Evolutionary conservation across 1,284 basidiomycete genomes (phyloP).

Genomic region (Ustilago trichophora): DNA sequence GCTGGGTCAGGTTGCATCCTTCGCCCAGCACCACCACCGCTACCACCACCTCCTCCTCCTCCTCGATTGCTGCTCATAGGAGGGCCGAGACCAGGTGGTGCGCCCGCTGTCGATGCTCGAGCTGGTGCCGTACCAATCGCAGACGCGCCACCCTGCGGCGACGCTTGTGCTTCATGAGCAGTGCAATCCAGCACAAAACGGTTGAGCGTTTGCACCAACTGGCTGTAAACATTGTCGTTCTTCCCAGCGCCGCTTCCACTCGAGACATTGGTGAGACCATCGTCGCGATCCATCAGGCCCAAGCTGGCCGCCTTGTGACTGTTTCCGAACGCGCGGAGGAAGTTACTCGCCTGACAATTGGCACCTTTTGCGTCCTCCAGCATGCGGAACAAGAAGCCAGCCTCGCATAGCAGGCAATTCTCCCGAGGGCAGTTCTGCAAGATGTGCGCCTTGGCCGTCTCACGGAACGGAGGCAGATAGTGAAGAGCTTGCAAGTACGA

Average conservation of each 20-base stretch:
- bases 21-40: constrained; percentile 9
- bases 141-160: neutral
- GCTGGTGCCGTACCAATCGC: neutral
- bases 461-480: constrained; percentile 80
- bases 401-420: constrained; percentile 91
- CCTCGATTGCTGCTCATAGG: constrained; percentile 36
- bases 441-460: constrained; percentile 88
- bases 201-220: constrained; percentile 93
- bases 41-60: too few relatives aligned
- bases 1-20: constrained; percentile 7
- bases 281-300: constrained; percentile 87
- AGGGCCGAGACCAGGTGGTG: constrained; percentile 38
- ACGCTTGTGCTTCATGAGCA: constrained; percentile 39
- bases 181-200: constrained; percentile 82
- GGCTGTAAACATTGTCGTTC: constrained; percentile 72
- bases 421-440: constrained; percentile 80
- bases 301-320: constrained; percentile 81
- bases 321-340: constrained; percentile 87
- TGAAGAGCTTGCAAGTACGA: constrained; percentile 88
- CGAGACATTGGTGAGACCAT: constrained; percentile 72
- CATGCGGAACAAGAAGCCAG: constrained; percentile 95
- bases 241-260: constrained; percentile 29
- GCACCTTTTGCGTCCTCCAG: constrained; percentile 91
- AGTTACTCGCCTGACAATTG: constrained; percentile 96
- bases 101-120: constrained; percentile 17